Evolutionary conservation across 2,329 filamentous ascomycete genomes (phyloP), one percentile per base, ranked within the genome.

Genomic region (Phyllachora maydis): DNA sequence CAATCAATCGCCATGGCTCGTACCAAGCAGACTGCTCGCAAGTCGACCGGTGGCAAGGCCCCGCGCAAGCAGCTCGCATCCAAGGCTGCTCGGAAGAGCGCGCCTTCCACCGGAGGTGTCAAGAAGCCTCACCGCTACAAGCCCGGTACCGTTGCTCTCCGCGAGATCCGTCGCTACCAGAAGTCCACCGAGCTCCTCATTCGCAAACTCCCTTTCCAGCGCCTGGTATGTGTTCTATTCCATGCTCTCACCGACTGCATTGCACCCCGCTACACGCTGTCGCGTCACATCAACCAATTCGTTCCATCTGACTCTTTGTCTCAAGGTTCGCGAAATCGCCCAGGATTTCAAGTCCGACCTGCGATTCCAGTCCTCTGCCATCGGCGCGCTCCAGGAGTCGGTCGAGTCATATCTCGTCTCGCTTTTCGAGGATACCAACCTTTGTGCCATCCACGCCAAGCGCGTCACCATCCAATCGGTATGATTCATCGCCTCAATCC

Each of bases 381-480:
- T 98, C 48, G 78, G 81, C 45, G 88, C 88, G 35, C 73, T 98
- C 19, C 85, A 98, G 61, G 88, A 98, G 65, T 92, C 88, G 26
- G 83, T 92, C 36, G 88, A 98, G 65, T 91, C 88, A 3, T 95
- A 93, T 60, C 76, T 98, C 43, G 83, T 95, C 55, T 91, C 83
- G 21, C 74, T 95, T 35, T 95, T 95, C 43, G 83, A 95, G 57
- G 85, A 95, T 50, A 93, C 85, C 59, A 95, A 95, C 64, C 61
- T 92, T 25, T 95, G 85, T 59, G 85, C 88, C 46, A 92, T 95
- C 54, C 88, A 95, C 59, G 85, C 88, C 57, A 95, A 95, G 72
- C 82, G 88, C 61, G 88, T 95, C 47, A 95, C 85, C 46, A 95
- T 95, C 56, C 85, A 85, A 56, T 73, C 72, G 37, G 48, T 56